Evolutionary conservation across 495 filamentous ascomycete genomes (phyloP), one percentile per base, ranked within the genome.

Genomic region (Aspergillus ostianus): DNA sequence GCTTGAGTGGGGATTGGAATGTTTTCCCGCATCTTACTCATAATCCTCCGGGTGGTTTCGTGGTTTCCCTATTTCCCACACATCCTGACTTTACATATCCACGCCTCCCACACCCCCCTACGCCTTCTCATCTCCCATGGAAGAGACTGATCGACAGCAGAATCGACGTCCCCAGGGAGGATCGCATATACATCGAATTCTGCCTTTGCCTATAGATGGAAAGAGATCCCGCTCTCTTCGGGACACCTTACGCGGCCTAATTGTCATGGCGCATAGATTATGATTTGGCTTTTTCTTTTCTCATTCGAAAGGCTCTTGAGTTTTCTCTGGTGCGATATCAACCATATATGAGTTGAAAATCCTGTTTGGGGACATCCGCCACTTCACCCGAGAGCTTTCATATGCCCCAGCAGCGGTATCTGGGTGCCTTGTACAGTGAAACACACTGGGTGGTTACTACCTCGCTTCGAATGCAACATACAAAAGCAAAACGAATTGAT

Each of bases 181-280:
- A 56, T 23, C 36, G 0, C 18, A 18, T 49, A 21, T 19, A 30
- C 46, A 19, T 32, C 36, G 20, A 18, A 32, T 45, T 8, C n/a
- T 32, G 15, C 45, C 27, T 56, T 54, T 50, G 55, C 47, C 30
- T 52, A 59, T 59, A 53, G 57, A 53, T 53, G 21, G 27, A 47
- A 30, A 45, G 53, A 36, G 19, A 47, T 53, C 23, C 41, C 36
- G 44, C 19, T 47, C 51, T 45, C 23, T 17, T 51, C 30, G 23
- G 51, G 55, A 26, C 23, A 32, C 54, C 50, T 20, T 29, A 21
- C 53, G 56, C 21, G 58, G 52, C 49, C 63, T 61, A 57, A 63
- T 65, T 54, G 6, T 60, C 26, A 63, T 46, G 61, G 58, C 58
- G 54, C 54, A 52, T 68, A 65, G 60, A 68, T 61, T 54, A 65